A percentile compares a stretch with the other conserved stretches of the same genome.
phyloP scores from a whole-genome alignment of 352 stramenopile species.

The Pythium vanterpoolii region DNA sequence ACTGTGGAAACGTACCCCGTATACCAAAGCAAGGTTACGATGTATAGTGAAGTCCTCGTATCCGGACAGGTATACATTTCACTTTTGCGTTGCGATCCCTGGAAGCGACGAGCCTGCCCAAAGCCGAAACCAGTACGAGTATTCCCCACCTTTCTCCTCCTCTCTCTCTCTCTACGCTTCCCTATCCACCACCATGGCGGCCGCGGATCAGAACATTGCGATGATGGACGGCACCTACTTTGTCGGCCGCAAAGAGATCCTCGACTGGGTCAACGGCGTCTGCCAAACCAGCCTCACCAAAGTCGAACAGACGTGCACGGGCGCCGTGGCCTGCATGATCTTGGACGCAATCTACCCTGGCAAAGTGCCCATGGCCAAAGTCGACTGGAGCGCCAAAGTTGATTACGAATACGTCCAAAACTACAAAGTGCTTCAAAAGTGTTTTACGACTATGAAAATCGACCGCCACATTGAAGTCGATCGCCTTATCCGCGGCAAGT shows the following conservation, averaged over 20 bases:
- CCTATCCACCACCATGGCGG: conserved; percentile 40
- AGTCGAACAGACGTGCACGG: conserved; percentile 96
- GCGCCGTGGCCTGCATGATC: conserved; percentile 97
- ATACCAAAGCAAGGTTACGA: background rate
- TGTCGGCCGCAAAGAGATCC: conserved; percentile 95
- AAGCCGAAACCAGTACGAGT: background rate
- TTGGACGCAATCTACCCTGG: conserved; percentile 94
- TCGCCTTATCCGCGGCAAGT: conserved; percentile 97
- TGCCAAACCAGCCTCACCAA: conserved; percentile 94
- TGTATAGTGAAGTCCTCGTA: background rate
- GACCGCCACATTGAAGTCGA: conserved; percentile 97
- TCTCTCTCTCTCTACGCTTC: background rate
- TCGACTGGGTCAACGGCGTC: conserved; percentile 98
- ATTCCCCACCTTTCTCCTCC: background rate
- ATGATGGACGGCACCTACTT: conserved; percentile 98
- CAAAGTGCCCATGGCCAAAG: conserved; percentile 95
- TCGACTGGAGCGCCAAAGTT: conserved; percentile 97
- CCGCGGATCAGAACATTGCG: conserved; percentile 85
- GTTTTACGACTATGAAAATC: conserved; percentile 95
- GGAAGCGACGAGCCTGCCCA: conserved; percentile 3
- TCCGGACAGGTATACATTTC: background rate
- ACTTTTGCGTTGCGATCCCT: conserved; percentile 2
- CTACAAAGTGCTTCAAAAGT: conserved; percentile 99
- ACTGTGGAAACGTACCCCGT: conserved; percentile 3
- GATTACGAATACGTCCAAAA: conserved; percentile 99